phyloP scores from a whole-genome alignment of 2,329 filamentous ascomycete species.

The Phialocephala sp. region DNA sequence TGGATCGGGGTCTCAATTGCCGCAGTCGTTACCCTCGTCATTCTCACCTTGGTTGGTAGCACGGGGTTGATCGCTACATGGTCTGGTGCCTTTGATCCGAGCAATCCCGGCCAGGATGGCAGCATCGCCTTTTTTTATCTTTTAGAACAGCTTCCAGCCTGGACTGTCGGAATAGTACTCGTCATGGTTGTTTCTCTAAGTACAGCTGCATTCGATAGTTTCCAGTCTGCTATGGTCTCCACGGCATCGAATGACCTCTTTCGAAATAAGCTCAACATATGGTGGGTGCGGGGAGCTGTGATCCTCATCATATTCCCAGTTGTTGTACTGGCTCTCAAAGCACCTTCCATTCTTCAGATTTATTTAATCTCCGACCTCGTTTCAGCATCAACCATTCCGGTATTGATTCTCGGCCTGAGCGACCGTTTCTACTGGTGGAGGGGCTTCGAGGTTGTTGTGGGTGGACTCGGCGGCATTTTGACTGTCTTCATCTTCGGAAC shows the following conservation, averaged over 20 bases:
- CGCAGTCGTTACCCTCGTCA: slow-evolving; percentile 65
- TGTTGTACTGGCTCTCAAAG: slow-evolving; percentile 75
- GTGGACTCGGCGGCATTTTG: slow-evolving; percentile 77
- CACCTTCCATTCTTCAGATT: slow-evolving; percentile 78
- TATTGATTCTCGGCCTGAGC: slow-evolving; percentile 73
- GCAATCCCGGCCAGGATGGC: slow-evolving; percentile 64
- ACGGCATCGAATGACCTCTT: slow-evolving; percentile 84
- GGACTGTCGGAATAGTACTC: slow-evolving; percentile 83
- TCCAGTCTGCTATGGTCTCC: slow-evolving; percentile 86
- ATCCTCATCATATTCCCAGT: slow-evolving; percentile 76
- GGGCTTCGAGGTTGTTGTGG: slow-evolving; percentile 80
- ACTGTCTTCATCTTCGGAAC: slow-evolving; percentile 82
- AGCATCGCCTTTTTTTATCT: slow-evolving; percentile 78
- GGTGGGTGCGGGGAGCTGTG: slow-evolving; percentile 72
- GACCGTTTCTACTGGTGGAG: slow-evolving; percentile 74
- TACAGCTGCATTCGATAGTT: slow-evolving; percentile 78
- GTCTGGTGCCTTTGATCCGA: slow-evolving; percentile 71
- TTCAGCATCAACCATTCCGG: slow-evolving; percentile 76
- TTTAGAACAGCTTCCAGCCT: slow-evolving; percentile 72
- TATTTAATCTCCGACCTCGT: slow-evolving; percentile 84
- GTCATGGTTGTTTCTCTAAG: slow-evolving; percentile 81
- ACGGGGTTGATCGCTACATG: slow-evolving; percentile 79
- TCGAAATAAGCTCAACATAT: slow-evolving; percentile 79
- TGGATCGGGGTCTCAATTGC: slow-evolving; percentile 76
- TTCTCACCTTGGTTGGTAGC: slow-evolving; percentile 74